These are phyloP conservation scores for Akebia trifoliata DNA, from an alignment of 164 flowering plant genomes.

Conservation along the genomic window DNA sequence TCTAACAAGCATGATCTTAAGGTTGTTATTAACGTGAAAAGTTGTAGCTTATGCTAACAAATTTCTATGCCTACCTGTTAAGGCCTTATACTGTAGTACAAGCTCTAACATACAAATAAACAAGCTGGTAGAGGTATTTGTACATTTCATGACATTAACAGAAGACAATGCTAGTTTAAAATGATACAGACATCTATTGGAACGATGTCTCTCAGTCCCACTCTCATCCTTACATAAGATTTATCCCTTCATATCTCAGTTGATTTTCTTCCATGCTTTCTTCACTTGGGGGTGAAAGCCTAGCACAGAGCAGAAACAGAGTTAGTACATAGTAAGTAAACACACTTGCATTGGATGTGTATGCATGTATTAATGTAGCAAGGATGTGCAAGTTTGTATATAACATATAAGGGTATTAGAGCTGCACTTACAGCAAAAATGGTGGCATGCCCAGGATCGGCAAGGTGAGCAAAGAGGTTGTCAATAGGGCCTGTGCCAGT, in stretches of 20 bases:
- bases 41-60: too few species aligned
- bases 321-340: not conserved
- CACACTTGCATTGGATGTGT: too few species aligned
- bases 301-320: conserved; percentile 12
- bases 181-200: conserved; percentile 7
- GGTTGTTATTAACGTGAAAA: too few species aligned
- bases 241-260: too few species aligned
- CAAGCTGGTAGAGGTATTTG: conserved; percentile 17
- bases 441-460: conserved; percentile 97
- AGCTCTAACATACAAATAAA: conserved; percentile 4
- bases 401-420: too few species aligned
- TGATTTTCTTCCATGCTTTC: conserved; percentile 1
- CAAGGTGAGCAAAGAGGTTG: conserved; percentile 95
- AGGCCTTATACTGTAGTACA: too few species aligned
- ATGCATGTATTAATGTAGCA: too few species aligned
- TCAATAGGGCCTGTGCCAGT: conserved; percentile 97
- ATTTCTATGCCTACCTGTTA: too few species aligned
- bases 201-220: too few species aligned
- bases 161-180: conserved; percentile 9
- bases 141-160: conserved; percentile 21
- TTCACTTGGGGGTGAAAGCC: conserved; percentile 60
- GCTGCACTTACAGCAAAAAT: conserved; percentile 65
- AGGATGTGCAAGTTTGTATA: too few species aligned
- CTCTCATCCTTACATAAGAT: too few species aligned
- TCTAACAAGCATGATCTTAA: too few species aligned